Evolutionary conservation across 2,329 filamentous ascomycete genomes (phyloP).

Genomic region (Sporothrix curviconia): DNA sequence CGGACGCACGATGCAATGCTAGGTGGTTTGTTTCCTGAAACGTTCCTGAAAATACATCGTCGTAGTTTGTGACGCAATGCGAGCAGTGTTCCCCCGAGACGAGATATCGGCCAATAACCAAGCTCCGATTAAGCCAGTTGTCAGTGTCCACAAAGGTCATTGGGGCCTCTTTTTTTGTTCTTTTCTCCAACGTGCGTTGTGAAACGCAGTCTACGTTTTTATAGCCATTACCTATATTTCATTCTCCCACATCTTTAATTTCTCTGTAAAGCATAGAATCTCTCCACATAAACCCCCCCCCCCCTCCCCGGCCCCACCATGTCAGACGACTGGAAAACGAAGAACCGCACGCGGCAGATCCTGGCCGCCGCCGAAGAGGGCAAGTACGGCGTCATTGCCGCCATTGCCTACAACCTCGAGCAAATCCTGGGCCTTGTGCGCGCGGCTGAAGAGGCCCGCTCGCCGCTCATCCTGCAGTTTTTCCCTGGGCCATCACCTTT

Average conservation of each 20-base stretch:
- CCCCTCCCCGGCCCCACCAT: not conserved
- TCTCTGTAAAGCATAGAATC: too few species aligned
- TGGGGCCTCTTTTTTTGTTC: too few species aligned
- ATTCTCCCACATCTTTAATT: too few species aligned
- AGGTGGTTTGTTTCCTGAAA: too few species aligned
- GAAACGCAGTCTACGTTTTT: too few species aligned
- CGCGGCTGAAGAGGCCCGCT: slow-evolving; percentile 60
- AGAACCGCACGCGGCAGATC: slow-evolving; percentile 2
- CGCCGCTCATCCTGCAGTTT: slow-evolving; percentile 60
- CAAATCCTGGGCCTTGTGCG: slow-evolving; percentile 60
- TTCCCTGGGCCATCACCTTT: slow-evolving; percentile 62
- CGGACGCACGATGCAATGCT: too few species aligned
- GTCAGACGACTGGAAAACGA: not conserved
- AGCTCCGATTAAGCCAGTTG: too few species aligned
- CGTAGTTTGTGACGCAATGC: not conserved
- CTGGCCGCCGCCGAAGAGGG: slow-evolving; percentile 10
- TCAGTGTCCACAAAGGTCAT: too few species aligned
- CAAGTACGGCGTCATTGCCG: slow-evolving; percentile 12
- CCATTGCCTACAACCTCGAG: slow-evolving; percentile 60
- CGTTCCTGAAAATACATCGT: too few species aligned
- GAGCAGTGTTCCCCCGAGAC: not conserved
- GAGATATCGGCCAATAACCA: not conserved
- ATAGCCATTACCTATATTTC: too few species aligned
- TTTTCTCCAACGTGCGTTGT: too few species aligned
- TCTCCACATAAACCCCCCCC: not conserved